phyloP scores from a whole-genome alignment of 1,284 basidiomycete genomes.

The Vanrija sp. region DNA sequence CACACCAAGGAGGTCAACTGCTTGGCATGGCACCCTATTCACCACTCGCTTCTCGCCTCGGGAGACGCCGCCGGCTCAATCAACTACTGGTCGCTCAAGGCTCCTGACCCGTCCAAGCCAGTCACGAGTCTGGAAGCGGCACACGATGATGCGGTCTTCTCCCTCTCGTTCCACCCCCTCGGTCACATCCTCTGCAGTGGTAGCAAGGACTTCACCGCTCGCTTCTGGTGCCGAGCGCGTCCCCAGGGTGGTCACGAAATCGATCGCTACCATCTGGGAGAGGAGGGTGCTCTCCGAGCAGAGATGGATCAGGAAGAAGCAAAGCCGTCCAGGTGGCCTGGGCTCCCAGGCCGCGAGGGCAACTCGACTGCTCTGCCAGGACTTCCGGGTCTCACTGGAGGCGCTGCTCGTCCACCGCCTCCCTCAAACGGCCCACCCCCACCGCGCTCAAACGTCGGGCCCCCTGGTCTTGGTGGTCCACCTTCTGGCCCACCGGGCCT shows the following conservation, averaged over 20 bases:
- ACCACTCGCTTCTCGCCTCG: slow-evolving; percentile 78
- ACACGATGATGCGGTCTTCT: slow-evolving; percentile 97
- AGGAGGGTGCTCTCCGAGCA: slow-evolving; percentile 28
- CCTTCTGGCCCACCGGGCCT: slow-evolving; percentile 2
- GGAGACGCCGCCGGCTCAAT: slow-evolving; percentile 92
- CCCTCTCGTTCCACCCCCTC: slow-evolving; percentile 89
- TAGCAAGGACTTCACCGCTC: slow-evolving; percentile 93
- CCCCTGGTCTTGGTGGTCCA: slow-evolving; percentile 1
- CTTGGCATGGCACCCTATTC: slow-evolving; percentile 90
- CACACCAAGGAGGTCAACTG: slow-evolving; percentile 98
- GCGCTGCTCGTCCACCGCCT: neutral
- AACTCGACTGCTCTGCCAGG: neutral
- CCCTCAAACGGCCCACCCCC: neutral
- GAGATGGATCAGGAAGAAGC: slow-evolving; percentile 51
- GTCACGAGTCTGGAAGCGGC: slow-evolving; percentile 82
- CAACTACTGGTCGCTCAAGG: slow-evolving; percentile 80
- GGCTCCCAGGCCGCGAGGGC: slow-evolving; percentile 4
- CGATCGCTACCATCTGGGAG: slow-evolving; percentile 50
- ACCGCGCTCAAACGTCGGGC: neutral
- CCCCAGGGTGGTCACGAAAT: slow-evolving; percentile 61
- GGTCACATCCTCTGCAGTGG: slow-evolving; percentile 90
- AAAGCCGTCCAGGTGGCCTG: slow-evolving; percentile 10
- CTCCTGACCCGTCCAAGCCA: slow-evolving; percentile 53
- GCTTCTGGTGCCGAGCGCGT: slow-evolving; percentile 89
- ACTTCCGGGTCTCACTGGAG: slow-evolving; percentile 8